Conservation (phyloP, 2,329 filamentous ascomycete genomes). For the Verticillium dahliae region DNA sequence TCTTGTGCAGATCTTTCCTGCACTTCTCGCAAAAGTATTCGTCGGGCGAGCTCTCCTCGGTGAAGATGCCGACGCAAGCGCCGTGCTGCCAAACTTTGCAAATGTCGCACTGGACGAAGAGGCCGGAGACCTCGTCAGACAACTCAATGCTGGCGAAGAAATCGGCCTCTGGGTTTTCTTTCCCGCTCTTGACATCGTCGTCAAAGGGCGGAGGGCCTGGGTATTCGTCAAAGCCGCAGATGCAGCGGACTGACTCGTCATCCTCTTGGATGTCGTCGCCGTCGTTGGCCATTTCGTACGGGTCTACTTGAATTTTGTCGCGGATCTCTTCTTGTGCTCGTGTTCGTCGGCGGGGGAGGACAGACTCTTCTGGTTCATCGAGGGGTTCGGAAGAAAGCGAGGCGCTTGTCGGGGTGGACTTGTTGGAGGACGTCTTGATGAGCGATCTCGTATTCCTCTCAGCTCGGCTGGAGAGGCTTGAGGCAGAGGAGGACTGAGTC, state of each 20-base stretch:
- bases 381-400: constrained; percentile 65
- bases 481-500: constrained; percentile 72
- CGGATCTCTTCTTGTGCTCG: constrained; percentile 62
- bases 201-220: constrained; percentile 70
- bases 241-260: constrained; percentile 90
- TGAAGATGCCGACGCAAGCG: constrained; percentile 94
- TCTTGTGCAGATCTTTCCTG: constrained; percentile 82
- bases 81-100: constrained; percentile 99
- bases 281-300: constrained; percentile 51
- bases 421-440: constrained; percentile 68
- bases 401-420: constrained; percentile 62
- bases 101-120: constrained; percentile 96
- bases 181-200: constrained; percentile 43
- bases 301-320: constrained; percentile 38
- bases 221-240: constrained; percentile 92
- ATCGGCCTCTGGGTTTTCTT: constrained; percentile 51
- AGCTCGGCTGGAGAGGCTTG: constrained; percentile 66
- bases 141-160: constrained; percentile 55
- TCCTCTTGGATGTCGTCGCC: constrained; percentile 71
- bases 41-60: constrained; percentile 85
- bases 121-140: constrained; percentile 81
- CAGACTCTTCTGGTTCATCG: constrained; percentile 62
- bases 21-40: constrained; percentile 98
- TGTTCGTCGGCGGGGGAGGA: constrained; percentile 70
- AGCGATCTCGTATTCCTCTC: constrained; percentile 69